Conservation (phyloP, 768 basidiomycete genomes). For the Podaxis sp. region DNA sequence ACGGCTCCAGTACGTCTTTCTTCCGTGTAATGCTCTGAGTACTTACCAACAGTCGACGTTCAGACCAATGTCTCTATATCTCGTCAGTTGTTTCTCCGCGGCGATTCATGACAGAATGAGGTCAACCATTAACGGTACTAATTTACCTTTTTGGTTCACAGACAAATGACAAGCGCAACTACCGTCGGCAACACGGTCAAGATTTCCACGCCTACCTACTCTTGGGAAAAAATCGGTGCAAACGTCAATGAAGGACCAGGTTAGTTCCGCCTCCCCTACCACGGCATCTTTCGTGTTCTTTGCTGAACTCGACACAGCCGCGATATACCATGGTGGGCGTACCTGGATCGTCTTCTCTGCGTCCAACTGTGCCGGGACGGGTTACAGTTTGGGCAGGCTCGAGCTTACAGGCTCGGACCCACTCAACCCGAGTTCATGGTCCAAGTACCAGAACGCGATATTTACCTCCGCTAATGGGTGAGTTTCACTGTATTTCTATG, state of each 20-base stretch:
- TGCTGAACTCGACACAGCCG: conserved; percentile 14
- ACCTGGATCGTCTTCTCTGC: conserved; percentile 31
- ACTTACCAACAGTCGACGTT: neutral
- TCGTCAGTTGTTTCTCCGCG: conserved; percentile 12
- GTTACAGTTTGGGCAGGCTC: conserved; percentile 25
- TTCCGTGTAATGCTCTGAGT: neutral
- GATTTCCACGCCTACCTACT: conserved; percentile 30
- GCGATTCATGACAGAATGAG: neutral
- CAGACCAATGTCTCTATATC: conserved; percentile 33
- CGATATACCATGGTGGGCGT: conserved; percentile 28
- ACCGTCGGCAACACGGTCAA: conserved; percentile 28
- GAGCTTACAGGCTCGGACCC: conserved; percentile 32
- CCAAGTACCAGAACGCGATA: conserved; percentile 26
- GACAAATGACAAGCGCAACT: conserved; percentile 27
- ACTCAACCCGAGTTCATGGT: conserved; percentile 29
- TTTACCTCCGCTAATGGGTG: conserved; percentile 29
- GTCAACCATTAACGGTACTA: neutral
- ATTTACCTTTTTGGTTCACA: neutral
- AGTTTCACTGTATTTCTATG: neutral
- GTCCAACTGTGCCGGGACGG: conserved; percentile 28
- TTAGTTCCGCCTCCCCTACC: neutral
- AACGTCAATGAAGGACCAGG: conserved; percentile 34
- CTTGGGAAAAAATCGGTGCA: conserved; percentile 31
- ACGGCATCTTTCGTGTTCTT: neutral
- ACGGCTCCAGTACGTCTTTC: conserved; percentile 25